phyloP scores from a whole-genome alignment of 2,329 filamentous ascomycete genomes.

The Colletotrichum spaethianum region DNA sequence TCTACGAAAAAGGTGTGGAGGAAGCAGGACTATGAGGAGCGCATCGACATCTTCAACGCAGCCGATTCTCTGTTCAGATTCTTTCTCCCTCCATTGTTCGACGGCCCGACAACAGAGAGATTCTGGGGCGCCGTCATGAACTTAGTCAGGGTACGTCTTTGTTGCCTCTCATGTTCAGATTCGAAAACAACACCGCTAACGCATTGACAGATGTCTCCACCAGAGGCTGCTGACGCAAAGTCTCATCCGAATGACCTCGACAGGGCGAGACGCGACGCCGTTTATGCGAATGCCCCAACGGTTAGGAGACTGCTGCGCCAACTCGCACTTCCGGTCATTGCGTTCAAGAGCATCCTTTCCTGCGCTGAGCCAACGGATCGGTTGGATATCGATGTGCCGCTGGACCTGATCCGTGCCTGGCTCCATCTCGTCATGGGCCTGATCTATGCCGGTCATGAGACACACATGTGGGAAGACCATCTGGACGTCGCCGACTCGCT shows the following conservation, averaged over 20 bases:
- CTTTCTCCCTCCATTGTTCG: slow-evolving; percentile 56
- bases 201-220: background rate
- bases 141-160: slow-evolving; percentile 48
- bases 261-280: slow-evolving; percentile 13
- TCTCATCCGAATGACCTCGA: slow-evolving; percentile 12
- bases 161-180: no score
- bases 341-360: slow-evolving; percentile 44
- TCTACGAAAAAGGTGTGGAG: slow-evolving; percentile 24
- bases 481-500: slow-evolving; percentile 49
- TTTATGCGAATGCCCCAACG: slow-evolving; percentile 31
- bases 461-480: slow-evolving; percentile 47
- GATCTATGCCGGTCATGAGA: slow-evolving; percentile 46
- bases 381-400: slow-evolving; percentile 50
- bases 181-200: background rate
- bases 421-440: slow-evolving; percentile 57
- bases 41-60: slow-evolving; percentile 57
- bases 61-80: slow-evolving; percentile 57
- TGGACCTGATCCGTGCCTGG: slow-evolving; percentile 57
- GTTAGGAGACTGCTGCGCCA: slow-evolving; percentile 36
- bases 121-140: slow-evolving; percentile 60
- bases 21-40: slow-evolving; percentile 51
- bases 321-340: slow-evolving; percentile 39
- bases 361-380: slow-evolving; percentile 36
- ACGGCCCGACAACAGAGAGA: slow-evolving; percentile 55
- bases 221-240: background rate